These are phyloP conservation scores for Selenicereus undatus DNA, from an alignment of 148 eudicot genomes.

Conservation along the genomic window DNA sequence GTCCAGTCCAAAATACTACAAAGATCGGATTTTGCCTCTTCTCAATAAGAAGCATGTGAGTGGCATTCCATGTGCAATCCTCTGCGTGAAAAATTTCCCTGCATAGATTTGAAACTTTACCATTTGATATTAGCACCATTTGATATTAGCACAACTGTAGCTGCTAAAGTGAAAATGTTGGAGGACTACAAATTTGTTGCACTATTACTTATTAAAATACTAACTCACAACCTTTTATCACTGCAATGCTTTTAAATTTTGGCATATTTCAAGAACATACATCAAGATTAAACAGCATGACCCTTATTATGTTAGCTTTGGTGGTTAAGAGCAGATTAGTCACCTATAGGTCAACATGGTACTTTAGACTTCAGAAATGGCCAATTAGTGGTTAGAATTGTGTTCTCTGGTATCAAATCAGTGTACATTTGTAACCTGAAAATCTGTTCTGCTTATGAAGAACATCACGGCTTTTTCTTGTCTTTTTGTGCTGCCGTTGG, in stretches of 20 bases:
- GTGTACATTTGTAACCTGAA: neutral
- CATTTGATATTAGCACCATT: too few relatives aligned
- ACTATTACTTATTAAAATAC: neutral
- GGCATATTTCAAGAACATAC: neutral
- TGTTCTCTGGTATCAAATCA: neutral
- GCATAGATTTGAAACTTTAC: neutral
- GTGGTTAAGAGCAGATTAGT: neutral
- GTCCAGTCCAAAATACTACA: constrained; percentile 56
- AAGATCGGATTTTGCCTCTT: constrained; percentile 57
- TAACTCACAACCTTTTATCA: neutral
- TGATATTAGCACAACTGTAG: neutral
- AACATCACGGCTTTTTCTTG: too few relatives aligned
- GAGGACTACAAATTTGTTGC: neutral
- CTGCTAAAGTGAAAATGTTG: neutral
- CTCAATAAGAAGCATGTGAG: constrained; percentile 69
- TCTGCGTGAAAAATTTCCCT: neutral
- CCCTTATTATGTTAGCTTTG: neutral
- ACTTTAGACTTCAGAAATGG: neutral
- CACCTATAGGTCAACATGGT: neutral
- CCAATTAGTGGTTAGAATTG: neutral
- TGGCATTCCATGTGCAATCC: constrained; percentile 6
- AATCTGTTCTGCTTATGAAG: neutral
- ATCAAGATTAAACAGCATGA: neutral
- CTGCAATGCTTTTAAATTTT: neutral
- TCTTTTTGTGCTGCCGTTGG: too few relatives aligned